Percentiles rank a stretch among this genome's conserved stretches.
Evolutionary conservation across 192 early-diverging fungal species (phyloP).

Genomic region (Backusella australiensis): DNA sequence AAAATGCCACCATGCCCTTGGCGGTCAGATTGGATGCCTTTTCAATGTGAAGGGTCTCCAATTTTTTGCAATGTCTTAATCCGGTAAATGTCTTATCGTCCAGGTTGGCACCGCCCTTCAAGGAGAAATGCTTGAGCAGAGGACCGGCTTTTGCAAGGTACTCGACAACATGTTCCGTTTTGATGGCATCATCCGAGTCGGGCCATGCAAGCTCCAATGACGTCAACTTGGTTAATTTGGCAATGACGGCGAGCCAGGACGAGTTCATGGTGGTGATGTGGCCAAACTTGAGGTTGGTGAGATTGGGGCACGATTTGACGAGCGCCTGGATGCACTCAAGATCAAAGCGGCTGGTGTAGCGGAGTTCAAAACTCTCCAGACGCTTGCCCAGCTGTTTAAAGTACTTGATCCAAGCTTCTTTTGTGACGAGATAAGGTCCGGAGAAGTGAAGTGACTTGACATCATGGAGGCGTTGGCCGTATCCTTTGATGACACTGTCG

Average conservation of each 20-base stretch:
- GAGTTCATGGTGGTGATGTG: constrained; percentile 49
- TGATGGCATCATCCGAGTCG: constrained; percentile 20
- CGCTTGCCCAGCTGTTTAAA: constrained; percentile 52
- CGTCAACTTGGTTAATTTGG: constrained; percentile 39
- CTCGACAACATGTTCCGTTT: constrained; percentile 43
- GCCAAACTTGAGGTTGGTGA: constrained; percentile 47
- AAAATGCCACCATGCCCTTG: constrained; percentile 48
- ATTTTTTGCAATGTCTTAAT: constrained; percentile 49
- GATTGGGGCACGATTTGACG: constrained; percentile 32
- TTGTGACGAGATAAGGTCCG: constrained; percentile 70
- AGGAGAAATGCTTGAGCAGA: constrained; percentile 41
- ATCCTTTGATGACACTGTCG: constrained; percentile 40
- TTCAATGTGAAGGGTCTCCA: constrained; percentile 61
- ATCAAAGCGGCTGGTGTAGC: constrained; percentile 57
- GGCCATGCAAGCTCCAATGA: constrained; percentile 36
- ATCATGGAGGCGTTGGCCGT: constrained; percentile 37
- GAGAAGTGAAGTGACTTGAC: constrained; percentile 60
- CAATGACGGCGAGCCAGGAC: constrained; percentile 41
- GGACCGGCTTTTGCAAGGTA: constrained; percentile 47
- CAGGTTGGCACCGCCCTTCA: constrained; percentile 50
- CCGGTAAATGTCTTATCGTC: constrained; percentile 54
- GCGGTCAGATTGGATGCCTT: constrained; percentile 63
- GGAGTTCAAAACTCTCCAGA: constrained; percentile 56
- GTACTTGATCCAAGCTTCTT: constrained; percentile 54
- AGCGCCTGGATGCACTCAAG: constrained; percentile 50